Conservation (phyloP, 2,329 filamentous ascomycete species). For the Falciphora oryzae region DNA sequence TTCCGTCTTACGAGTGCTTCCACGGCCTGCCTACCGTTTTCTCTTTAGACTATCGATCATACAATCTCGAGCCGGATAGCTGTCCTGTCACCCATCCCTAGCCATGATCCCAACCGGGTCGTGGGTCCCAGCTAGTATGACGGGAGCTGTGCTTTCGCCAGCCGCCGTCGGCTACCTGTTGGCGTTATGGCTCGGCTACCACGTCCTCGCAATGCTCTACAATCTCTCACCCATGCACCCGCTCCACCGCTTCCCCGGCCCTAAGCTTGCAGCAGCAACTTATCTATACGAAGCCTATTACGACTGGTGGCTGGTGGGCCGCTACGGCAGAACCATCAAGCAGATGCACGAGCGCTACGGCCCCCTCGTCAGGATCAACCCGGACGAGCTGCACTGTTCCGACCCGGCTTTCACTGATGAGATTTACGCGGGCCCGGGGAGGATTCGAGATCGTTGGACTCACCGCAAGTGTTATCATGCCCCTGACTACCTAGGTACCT, state of each 20-base stretch:
- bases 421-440: conserved; percentile 17
- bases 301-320: conserved; percentile 29
- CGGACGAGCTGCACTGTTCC: conserved; percentile 23
- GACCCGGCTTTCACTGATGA: conserved; percentile 22
- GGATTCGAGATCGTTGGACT: conserved; percentile 15
- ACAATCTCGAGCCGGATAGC: background rate
- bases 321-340: conserved; percentile 28
- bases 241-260: conserved; percentile 30
- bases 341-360: conserved; percentile 31
- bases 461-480: conserved; percentile 11
- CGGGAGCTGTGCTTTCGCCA: conserved; percentile 2
- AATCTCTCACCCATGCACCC: conserved; percentile 36
- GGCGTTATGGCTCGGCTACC: conserved; percentile 24
- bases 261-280: conserved; percentile 28
- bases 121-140: background rate
- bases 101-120: background rate
- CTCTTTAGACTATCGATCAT: too few relatives aligned
- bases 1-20: background rate
- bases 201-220: conserved; percentile 24
- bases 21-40: too few relatives aligned
- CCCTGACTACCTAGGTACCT: too few relatives aligned
- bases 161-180: conserved; percentile 16
- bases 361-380: conserved; percentile 20
- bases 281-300: conserved; percentile 33
- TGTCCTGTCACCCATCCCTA: too few relatives aligned